A percentile compares a stretch with the other conserved stretches of the same genome.
These are phyloP conservation scores for Bipolaris gigantea DNA, from an alignment of 2,329 filamentous ascomycete species.

Conservation along the genomic window DNA sequence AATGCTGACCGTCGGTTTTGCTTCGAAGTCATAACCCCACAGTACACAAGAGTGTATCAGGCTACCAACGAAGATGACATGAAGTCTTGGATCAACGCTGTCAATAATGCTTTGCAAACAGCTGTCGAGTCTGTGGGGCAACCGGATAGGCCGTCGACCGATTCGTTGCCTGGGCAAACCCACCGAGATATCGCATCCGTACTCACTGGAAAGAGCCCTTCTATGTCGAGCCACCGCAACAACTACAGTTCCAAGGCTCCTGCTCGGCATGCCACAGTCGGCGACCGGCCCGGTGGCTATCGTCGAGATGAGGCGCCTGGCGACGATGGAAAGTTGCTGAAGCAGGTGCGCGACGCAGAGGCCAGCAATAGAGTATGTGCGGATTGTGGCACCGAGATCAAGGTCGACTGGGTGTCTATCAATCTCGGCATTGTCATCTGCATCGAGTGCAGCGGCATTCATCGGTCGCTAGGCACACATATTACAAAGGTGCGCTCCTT, in stretches of 20 bases:
- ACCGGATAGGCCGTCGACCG: slow-evolving; percentile 51
- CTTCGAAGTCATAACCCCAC: slow-evolving; percentile 97
- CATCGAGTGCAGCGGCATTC: slow-evolving; percentile 97
- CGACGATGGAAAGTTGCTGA: slow-evolving; percentile 81
- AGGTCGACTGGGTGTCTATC: slow-evolving; percentile 99
- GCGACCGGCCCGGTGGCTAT: slow-evolving; percentile 73
- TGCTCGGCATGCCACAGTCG: slow-evolving; percentile 84
- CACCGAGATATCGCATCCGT: slow-evolving; percentile 90
- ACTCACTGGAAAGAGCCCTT: slow-evolving; percentile 87
- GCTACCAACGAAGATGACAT: slow-evolving; percentile 98
- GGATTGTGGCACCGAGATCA: slow-evolving; percentile 86
- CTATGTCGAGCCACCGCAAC: slow-evolving; percentile 61
- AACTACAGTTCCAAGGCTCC: slow-evolving; percentile 61
- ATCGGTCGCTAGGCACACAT: slow-evolving; percentile 92
- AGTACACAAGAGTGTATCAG: slow-evolving; percentile 95
- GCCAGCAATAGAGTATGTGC: slow-evolving; percentile 93
- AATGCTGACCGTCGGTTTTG: slow-evolving; percentile 95
- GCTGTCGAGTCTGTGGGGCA: slow-evolving; percentile 80
- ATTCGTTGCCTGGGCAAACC: slow-evolving; percentile 59
- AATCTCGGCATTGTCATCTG: slow-evolving; percentile 95
- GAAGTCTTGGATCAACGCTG: slow-evolving; percentile 92
- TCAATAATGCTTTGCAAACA: slow-evolving; percentile 96
- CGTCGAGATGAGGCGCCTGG: slow-evolving; percentile 73
- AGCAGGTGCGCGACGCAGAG: slow-evolving; percentile 84
- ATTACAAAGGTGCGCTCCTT: slow-evolving; percentile 96